Conservation (phyloP, 306 rosid genomes). For the Styphnolobium japonicum region DNA sequence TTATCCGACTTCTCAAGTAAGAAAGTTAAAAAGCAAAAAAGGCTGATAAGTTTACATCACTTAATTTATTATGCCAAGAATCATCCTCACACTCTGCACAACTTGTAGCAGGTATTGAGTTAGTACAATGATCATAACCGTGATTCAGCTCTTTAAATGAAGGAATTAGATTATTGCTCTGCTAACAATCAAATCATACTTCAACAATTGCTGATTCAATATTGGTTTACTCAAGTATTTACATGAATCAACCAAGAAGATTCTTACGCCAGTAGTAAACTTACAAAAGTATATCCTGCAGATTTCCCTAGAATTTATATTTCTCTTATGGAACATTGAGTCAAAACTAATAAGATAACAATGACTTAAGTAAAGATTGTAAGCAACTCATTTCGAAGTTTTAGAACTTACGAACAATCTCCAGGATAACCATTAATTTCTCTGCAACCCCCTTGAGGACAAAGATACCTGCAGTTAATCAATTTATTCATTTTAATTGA, state of each 20-base stretch:
- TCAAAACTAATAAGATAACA: not conserved
- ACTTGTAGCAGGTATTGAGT: no score
- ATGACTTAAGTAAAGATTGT: not conserved
- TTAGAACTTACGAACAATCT: slow-evolving; percentile 29
- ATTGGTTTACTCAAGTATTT: not conserved
- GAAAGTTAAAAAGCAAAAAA: not conserved
- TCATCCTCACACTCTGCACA: no score
- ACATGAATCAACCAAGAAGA: not conserved
- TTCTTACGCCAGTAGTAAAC: not conserved
- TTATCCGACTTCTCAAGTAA: no score
- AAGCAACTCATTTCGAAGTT: not conserved
- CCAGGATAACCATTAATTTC: slow-evolving; percentile 41
- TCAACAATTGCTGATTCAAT: not conserved
- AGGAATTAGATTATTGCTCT: not conserved
- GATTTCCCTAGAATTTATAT: not conserved
- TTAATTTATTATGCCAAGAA: no score
- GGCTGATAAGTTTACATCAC: not conserved
- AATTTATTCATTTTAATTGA: not conserved
- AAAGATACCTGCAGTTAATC: slow-evolving; percentile 34
- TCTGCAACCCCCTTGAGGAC: slow-evolving; percentile 43
- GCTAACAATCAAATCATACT: not conserved
- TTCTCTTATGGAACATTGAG: not conserved
- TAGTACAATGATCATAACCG: not conserved
- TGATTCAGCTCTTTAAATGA: not conserved
- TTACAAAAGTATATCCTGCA: not conserved